phyloP scores from a whole-genome alignment of 73 alveolate species.

The Paramecium pentaurelia region DNA sequence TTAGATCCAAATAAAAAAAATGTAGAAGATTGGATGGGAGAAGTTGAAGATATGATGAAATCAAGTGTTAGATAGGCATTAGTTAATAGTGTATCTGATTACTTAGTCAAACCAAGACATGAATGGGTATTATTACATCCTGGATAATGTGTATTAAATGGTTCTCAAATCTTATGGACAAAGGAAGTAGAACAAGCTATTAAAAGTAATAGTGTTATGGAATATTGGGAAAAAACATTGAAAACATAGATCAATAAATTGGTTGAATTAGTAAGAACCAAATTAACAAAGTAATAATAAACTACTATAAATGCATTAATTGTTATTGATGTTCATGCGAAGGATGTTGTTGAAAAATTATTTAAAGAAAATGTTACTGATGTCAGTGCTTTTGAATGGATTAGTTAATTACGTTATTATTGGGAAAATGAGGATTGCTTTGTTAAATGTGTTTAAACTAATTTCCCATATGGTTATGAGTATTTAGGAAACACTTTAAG shows the following conservation, averaged over 20 bases:
- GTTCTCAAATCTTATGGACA: constrained; percentile 93
- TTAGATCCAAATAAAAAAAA: constrained; percentile 54
- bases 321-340: constrained; percentile 99
- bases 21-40: constrained; percentile 69
- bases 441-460: constrained; percentile 83
- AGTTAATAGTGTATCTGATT: constrained; percentile 86
- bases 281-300: constrained; percentile 74
- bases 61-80: constrained; percentile 86
- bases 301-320: constrained; percentile 96
- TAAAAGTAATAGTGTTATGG: constrained; percentile 52
- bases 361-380: constrained; percentile 54
- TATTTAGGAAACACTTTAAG: constrained; percentile 95
- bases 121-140: constrained; percentile 96
- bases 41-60: constrained; percentile 68
- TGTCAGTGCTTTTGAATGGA: constrained; percentile 80
- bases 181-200: constrained; percentile 90
- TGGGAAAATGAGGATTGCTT: constrained; percentile 85
- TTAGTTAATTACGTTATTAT: constrained; percentile 86
- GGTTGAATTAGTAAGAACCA: constrained; percentile 73
- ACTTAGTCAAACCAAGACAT: constrained; percentile 73
- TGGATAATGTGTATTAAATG: constrained; percentile 91
- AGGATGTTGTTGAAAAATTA: constrained; percentile 73
- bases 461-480: constrained; percentile 94
- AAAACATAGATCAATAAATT: constrained; percentile 26
- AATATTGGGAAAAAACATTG: constrained; percentile 48